phyloP scores from a whole-genome alignment of 345 rosid genomes.

The Leavenworthia alabamica region DNA sequence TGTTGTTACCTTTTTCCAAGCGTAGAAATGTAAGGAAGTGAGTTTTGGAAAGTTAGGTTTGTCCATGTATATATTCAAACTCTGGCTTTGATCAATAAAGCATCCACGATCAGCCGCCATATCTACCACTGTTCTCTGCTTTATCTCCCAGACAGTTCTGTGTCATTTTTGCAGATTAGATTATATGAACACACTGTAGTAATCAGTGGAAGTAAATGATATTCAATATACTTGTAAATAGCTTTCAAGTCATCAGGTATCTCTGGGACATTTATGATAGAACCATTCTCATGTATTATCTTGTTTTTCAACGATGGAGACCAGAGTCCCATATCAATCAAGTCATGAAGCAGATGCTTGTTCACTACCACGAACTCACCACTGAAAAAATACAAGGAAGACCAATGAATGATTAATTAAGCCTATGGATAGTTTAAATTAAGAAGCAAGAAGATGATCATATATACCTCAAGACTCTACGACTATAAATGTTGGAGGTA shows the following conservation, averaged over 20 bases:
- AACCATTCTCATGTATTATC: slow-evolving; percentile 56
- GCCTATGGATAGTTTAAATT: not conserved
- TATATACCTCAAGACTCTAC: slow-evolving; percentile 67
- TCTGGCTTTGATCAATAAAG: slow-evolving; percentile 76
- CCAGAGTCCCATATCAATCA: slow-evolving; percentile 71
- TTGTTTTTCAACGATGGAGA: slow-evolving; percentile 51
- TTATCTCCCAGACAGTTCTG: slow-evolving; percentile 78
- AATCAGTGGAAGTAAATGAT: not conserved
- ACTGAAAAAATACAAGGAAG: slow-evolving; percentile 28
- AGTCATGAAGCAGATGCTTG: slow-evolving; percentile 77
- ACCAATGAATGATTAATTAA: not conserved
- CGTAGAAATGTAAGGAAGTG: slow-evolving; percentile 64
- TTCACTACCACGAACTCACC: slow-evolving; percentile 84
- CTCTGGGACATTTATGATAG: slow-evolving; percentile 49
- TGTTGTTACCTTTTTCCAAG: slow-evolving; percentile 85
- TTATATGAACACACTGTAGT: not conserved
- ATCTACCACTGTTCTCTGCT: slow-evolving; percentile 62
- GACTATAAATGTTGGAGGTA: slow-evolving; percentile 73
- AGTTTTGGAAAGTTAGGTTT: slow-evolving; percentile 62
- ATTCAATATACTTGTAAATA: slow-evolving; percentile 51
- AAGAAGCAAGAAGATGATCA: not conserved
- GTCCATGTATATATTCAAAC: slow-evolving; percentile 77
- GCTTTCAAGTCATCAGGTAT: slow-evolving; percentile 54
- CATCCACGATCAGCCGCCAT: slow-evolving; percentile 81
- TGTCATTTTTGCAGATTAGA: not conserved